A percentile compares a stretch with the other conserved stretches of the same genome.
Conservation (phyloP, 257 asterid genomes). For the Asclepias syriaca region DNA sequence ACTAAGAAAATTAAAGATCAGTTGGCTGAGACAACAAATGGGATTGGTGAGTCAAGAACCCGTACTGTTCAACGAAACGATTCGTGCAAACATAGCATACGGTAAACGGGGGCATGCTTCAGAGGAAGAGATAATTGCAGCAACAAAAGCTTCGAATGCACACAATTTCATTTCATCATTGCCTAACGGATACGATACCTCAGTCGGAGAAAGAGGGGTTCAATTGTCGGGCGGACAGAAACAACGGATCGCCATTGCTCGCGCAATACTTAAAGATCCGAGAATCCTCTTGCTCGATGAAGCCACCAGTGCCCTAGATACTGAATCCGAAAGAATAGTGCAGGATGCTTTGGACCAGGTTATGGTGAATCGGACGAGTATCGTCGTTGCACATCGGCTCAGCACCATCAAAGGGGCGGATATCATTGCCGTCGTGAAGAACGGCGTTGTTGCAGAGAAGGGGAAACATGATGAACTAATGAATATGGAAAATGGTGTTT, state of each 20-base stretch:
- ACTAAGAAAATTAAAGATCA: constrained; percentile 35
- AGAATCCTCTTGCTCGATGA: constrained; percentile 63
- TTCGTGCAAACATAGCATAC: constrained; percentile 62
- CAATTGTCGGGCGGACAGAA: constrained; percentile 78
- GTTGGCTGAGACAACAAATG: constrained; percentile 78
- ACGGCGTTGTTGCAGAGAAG: constrained; percentile 59
- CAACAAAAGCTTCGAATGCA: constrained; percentile 68
- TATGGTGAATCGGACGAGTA: constrained; percentile 66
- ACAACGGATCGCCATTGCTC: constrained; percentile 64
- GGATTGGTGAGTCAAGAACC: constrained; percentile 89
- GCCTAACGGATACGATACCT: constrained; percentile 68
- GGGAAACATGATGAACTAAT: constrained; percentile 65
- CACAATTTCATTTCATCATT: constrained; percentile 61
- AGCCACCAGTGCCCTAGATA: constrained; percentile 75
- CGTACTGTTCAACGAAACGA: constrained; percentile 63
- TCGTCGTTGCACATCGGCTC: constrained; percentile 71
- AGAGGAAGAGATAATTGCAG: constrained; percentile 61
- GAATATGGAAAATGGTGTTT: constrained; percentile 51
- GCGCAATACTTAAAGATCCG: constrained; percentile 65
- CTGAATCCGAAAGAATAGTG: constrained; percentile 64
- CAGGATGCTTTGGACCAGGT: constrained; percentile 68
- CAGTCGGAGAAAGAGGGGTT: constrained; percentile 69
- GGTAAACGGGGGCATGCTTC: constrained; percentile 51
- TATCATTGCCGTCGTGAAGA: constrained; percentile 64
- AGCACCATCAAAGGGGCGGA: constrained; percentile 69